These are phyloP conservation scores for Jacaranda copaia DNA, from an alignment of 257 asterid species.

Conservation along the genomic window DNA sequence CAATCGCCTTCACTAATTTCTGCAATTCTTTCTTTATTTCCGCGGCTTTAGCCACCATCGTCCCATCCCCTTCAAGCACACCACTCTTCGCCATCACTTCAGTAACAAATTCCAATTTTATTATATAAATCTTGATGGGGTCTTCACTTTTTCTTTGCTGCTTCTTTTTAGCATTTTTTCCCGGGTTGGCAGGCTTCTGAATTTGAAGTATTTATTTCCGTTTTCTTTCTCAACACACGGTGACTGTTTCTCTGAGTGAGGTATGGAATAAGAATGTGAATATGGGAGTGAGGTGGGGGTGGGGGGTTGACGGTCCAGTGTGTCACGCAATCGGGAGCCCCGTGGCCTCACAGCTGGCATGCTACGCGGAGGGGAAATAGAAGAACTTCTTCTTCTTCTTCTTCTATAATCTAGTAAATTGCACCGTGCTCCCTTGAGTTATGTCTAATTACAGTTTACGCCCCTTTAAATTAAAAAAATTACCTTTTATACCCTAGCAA, in stretches of 20 bases:
- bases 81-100: constrained; percentile 75
- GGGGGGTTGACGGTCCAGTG: not conserved
- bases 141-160: not conserved
- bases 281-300: not conserved
- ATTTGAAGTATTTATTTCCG: not conserved
- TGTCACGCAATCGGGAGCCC: constrained; percentile 37
- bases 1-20: constrained; percentile 60
- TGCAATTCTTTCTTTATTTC: constrained; percentile 74
- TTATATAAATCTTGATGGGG: not conserved
- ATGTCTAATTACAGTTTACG: no score
- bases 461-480: no score
- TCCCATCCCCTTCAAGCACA: constrained; percentile 55
- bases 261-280: constrained; percentile 13
- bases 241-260: constrained; percentile 10
- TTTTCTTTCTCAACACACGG: not conserved
- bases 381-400: no score
- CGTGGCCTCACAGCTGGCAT: constrained; percentile 72
- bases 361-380: constrained; percentile 46
- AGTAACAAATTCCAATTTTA: not conserved
- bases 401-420: not conserved
- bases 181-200: not conserved
- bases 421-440: no score
- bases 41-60: constrained; percentile 52
- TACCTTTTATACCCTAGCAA: no score
- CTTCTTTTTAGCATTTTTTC: not conserved